Conservation (phyloP, 202 grass and related monocot genomes). For the Hordeum pubiflorum region DNA sequence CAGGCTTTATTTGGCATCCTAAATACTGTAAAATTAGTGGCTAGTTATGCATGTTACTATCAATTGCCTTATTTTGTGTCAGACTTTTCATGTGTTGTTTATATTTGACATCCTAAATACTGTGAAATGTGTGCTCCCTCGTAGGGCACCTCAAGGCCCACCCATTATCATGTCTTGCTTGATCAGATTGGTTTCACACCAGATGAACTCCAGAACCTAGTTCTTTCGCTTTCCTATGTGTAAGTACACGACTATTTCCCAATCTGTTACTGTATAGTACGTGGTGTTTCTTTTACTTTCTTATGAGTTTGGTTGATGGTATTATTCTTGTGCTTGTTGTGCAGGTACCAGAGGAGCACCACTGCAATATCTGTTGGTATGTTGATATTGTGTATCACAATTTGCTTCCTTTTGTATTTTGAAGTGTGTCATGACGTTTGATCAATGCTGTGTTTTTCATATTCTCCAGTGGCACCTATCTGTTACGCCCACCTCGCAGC, state of each 20-base stretch:
- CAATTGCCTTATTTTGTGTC: background rate
- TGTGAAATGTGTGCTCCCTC: conserved; percentile 1
- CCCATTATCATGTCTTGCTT: conserved; percentile 65
- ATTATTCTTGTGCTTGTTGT: conserved; percentile 4
- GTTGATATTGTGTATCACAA: background rate
- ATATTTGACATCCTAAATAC: conserved; percentile 20
- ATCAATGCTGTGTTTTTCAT: conserved; percentile 10
- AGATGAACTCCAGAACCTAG: conserved; percentile 61
- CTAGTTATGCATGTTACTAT: background rate
- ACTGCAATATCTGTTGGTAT: conserved; percentile 71
- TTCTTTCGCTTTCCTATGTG: conserved; percentile 78
- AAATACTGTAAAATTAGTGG: background rate
- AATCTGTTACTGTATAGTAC: background rate
- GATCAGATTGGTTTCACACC: conserved; percentile 69
- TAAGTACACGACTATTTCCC: conserved; percentile 29
- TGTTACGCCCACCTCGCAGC: conserved; percentile 72
- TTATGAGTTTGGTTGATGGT: background rate
- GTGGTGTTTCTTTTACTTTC: background rate
- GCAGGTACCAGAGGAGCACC: conserved; percentile 68
- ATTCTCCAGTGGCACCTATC: conserved; percentile 61
- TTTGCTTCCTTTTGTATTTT: conserved; percentile 14
- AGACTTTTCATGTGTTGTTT: background rate
- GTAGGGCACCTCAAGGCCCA: conserved; percentile 73
- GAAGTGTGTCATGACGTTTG: conserved; percentile 11
- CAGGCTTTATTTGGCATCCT: conserved; percentile 8